Evolutionary conservation across 768 basidiomycete species (phyloP), one percentile per base, ranked within the genome.

Genomic region (Botryobasidium botryosum): DNA sequence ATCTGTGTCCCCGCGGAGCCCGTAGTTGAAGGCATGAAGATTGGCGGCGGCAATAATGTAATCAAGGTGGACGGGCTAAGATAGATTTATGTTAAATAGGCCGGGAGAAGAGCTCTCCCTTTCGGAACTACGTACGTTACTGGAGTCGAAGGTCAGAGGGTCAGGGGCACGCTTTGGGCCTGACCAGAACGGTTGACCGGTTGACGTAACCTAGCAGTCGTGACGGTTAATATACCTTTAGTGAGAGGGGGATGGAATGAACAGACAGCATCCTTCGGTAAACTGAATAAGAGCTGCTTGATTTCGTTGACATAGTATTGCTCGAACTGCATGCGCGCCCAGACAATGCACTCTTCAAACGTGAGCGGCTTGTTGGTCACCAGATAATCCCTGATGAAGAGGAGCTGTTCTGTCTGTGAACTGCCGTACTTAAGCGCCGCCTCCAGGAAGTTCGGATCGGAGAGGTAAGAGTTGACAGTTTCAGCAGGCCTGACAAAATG

Each of bases 131-230:
- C 83, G 61, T 56, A 96, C 92, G 56, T 96, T 78, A 52, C 70
- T 78, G 7, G 85, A 73, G 62, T 90, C 70, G 63, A 97, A 99
- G 4, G 67, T 67, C 51, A 99, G 66, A 23, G 92, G 69, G 40
- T 96, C 88, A 10, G 94, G 94, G 5, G 91, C 92, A 49, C 94
- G 75, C 68, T 99, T 99, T 2, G 94, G 94, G 17, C 91, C 88
- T 54, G 87, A 91, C 94, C 94, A 99, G 72, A 99, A 99, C 8
- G 90, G 91, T 53, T 88, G 85, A 4, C 94, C 94, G 17, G 77
- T 80, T 56, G 75, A 86, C 6, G 91, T 90, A 38, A 64, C 54
- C 65, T 67, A 50, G n/a, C 33, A 25, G 12, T 6, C 20, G 7
- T 24, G 21, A 37, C 47, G 25, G 10, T 25, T 32, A 41, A n/a